phyloP scores from a whole-genome alignment of 1,284 basidiomycete genomes.

The Cryptococcus sp. region DNA sequence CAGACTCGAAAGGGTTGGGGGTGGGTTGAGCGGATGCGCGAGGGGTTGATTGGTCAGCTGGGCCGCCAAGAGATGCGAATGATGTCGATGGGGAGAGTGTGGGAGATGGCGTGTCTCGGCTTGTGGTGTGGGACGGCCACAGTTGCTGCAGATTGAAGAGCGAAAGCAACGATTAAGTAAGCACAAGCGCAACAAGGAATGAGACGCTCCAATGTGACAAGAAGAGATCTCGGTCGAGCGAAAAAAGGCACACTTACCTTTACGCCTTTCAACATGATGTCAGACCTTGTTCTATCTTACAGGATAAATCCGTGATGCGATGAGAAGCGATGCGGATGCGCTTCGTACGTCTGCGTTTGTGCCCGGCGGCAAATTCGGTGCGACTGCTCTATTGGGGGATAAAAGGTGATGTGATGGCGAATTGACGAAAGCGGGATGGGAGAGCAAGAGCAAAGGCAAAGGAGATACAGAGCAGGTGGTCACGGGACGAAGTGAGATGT shows the following conservation, averaged over 20 bases:
- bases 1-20: conserved; percentile 69
- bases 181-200: conserved; percentile 7
- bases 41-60: conserved; percentile 71
- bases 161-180: conserved; percentile 5
- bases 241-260: conserved; percentile 37
- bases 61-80: conserved; percentile 47
- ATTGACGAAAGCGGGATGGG: too few species aligned
- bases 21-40: conserved; percentile 57
- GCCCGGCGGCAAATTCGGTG: not conserved
- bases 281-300: not conserved
- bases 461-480: too few species aligned
- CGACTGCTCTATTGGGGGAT: not conserved
- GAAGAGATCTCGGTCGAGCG: conserved; percentile 1
- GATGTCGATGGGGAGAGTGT: conserved; percentile 44
- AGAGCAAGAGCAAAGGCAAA: too few species aligned
- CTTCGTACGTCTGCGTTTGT: not conserved
- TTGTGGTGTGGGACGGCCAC: conserved; percentile 48
- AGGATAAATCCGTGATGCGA: not conserved
- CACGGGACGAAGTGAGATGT: too few species aligned
- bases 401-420: not conserved
- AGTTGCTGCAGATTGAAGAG: conserved; percentile 32
- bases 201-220: conserved; percentile 10
- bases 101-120: conserved; percentile 28
- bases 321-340: not conserved
- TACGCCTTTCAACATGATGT: conserved; percentile 50